Conservation (phyloP, 345 rosid species). For the Gynandropsis gynandra region DNA sequence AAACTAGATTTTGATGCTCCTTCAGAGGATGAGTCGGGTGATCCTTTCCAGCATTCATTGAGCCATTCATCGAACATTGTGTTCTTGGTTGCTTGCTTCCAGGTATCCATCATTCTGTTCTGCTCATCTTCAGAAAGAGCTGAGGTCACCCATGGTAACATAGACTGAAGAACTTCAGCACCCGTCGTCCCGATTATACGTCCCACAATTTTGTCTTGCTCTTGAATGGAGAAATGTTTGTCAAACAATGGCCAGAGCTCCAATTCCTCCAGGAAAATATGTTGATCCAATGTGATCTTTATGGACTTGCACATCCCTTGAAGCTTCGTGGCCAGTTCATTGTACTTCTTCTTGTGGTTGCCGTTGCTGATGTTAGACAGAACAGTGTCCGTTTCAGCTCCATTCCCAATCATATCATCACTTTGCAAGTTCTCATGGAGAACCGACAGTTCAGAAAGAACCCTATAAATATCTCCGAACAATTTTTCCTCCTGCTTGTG, state of each 20-base stretch:
- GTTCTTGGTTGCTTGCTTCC: slow-evolving; percentile 94
- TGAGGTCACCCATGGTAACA: slow-evolving; percentile 94
- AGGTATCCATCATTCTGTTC: slow-evolving; percentile 86
- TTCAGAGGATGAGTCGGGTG: slow-evolving; percentile 40
- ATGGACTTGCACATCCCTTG: slow-evolving; percentile 95
- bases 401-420: slow-evolving; percentile 28
- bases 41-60: slow-evolving; percentile 63
- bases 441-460: slow-evolving; percentile 56
- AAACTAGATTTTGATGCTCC: slow-evolving; percentile 41
- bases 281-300: slow-evolving; percentile 76
- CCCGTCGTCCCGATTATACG: slow-evolving; percentile 89
- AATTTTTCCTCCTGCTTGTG: slow-evolving; percentile 87
- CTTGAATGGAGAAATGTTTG: slow-evolving; percentile 64
- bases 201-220: slow-evolving; percentile 85
- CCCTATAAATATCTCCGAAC: slow-evolving; percentile 72
- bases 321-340: slow-evolving; percentile 71
- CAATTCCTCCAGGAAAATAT: slow-evolving; percentile 75
- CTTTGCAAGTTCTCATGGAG: slow-evolving; percentile 45
- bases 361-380: slow-evolving; percentile 19
- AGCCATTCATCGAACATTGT: slow-evolving; percentile 97
- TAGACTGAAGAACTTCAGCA: slow-evolving; percentile 87
- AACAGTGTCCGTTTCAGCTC: slow-evolving; percentile 21
- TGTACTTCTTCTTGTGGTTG: slow-evolving; percentile 44
- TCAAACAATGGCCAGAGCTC: slow-evolving; percentile 90
- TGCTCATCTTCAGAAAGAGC: slow-evolving; percentile 87